A percentile compares a stretch with the other conserved stretches of the same genome.
These are phyloP conservation scores for Globisporangium emineosum DNA, from an alignment of 352 stramenopile species.

Conservation along the genomic window DNA sequence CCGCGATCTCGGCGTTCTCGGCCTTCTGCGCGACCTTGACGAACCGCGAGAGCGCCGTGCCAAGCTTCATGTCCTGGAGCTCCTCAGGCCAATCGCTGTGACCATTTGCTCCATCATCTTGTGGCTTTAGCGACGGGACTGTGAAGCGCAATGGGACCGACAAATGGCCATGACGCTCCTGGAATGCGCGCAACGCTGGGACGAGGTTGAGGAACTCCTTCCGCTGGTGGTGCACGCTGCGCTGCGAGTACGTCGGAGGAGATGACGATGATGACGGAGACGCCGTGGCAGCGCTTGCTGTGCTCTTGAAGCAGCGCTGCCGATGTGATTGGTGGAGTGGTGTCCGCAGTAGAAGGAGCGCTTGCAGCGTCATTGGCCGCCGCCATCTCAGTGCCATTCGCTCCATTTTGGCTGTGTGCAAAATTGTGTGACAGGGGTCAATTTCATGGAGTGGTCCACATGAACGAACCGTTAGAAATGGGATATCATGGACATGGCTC, in stretches of 20 bases:
- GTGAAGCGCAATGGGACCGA: constrained; percentile 36
- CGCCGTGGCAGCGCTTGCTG: neutral
- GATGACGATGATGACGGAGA: neutral
- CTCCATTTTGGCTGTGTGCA: neutral
- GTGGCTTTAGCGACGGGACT: constrained; percentile 7
- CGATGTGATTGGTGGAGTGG: neutral
- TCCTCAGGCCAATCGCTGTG: constrained; percentile 23
- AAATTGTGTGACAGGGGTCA: neutral
- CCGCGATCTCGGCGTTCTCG: constrained; percentile 17
- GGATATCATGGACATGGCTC: too few species aligned
- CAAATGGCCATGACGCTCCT: constrained; percentile 26
- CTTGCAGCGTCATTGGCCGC: neutral
- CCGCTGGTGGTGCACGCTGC: constrained; percentile 20
- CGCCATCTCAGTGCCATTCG: constrained; percentile 1
- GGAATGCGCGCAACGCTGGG: constrained; percentile 34
- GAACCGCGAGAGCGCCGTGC: constrained; percentile 40
- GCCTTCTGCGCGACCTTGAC: constrained; percentile 31
- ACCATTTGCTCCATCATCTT: too few species aligned
- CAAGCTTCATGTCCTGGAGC: constrained; percentile 36
- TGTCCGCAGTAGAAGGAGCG: neutral
- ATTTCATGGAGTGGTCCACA: neutral
- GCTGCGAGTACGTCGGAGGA: neutral
- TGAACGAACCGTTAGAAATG: neutral
- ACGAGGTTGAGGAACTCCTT: constrained; percentile 27
- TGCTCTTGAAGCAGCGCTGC: neutral